A percentile compares a stretch with the other conserved stretches of the same genome.
phyloP scores from a whole-genome alignment of 352 stramenopile genomes.

The Phytophthora hybrid region DNA sequence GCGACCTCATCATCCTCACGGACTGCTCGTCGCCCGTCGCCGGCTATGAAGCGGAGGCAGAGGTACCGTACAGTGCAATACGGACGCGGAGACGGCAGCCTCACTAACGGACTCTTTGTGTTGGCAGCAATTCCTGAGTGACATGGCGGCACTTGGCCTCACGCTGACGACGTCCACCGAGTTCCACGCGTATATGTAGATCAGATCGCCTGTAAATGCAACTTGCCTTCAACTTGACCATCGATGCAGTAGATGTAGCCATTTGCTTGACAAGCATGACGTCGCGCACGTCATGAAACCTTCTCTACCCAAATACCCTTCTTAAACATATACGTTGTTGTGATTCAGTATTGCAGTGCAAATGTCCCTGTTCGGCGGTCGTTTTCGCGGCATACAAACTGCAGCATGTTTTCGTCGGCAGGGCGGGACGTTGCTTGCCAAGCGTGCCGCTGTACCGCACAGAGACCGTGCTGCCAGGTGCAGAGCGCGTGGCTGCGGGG shows the following conservation, averaged over 20 bases:
- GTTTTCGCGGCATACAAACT: too few relatives aligned
- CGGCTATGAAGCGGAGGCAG: slow-evolving; percentile 61
- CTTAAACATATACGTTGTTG: too few relatives aligned
- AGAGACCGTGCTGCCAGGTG: slow-evolving; percentile 29
- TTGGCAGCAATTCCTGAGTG: slow-evolving; percentile 54
- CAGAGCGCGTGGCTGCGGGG: slow-evolving; percentile 32
- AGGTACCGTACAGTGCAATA: slow-evolving; percentile 28
- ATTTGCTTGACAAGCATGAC: neutral
- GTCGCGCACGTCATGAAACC: neutral
- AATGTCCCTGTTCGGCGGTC: too few relatives aligned
- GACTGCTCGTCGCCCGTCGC: slow-evolving; percentile 72
- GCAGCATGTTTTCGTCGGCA: neutral
- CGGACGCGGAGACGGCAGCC: neutral
- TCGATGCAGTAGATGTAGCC: too few relatives aligned
- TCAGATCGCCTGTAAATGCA: too few relatives aligned
- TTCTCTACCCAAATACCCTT: neutral
- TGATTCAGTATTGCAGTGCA: too few relatives aligned
- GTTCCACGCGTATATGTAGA: slow-evolving; percentile 29
- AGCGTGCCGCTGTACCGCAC: slow-evolving; percentile 34
- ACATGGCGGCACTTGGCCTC: slow-evolving; percentile 61
- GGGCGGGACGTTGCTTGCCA: slow-evolving; percentile 15
- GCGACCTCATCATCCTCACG: slow-evolving; percentile 67
- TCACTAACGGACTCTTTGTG: neutral
- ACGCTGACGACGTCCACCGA: slow-evolving; percentile 54
- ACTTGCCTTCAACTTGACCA: too few relatives aligned